Conservation (phyloP, 2,329 filamentous ascomycete species). For the Talaromyces sp. region DNA sequence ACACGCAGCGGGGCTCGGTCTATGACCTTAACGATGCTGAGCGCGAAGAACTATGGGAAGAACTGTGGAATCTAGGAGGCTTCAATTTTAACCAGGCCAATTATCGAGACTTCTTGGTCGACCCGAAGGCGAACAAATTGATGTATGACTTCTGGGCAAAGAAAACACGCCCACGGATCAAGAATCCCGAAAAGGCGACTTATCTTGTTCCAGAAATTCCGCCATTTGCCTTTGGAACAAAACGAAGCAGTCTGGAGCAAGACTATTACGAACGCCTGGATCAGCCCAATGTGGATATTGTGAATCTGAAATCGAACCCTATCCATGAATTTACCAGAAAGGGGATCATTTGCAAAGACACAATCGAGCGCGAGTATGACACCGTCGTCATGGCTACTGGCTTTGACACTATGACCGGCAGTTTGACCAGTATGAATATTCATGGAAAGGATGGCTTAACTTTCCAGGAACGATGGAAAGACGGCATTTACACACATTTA, state of each 20-base stretch:
- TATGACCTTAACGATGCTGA: conserved; percentile 29
- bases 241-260: conserved; percentile 45
- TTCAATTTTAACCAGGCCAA: conserved; percentile 51
- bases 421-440: conserved; percentile 2
- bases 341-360: conserved; percentile 22
- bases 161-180: conserved; percentile 47
- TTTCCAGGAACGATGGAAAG: conserved; percentile 1
- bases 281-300: conserved; percentile 40
- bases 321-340: conserved; percentile 36
- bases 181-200: conserved; percentile 45
- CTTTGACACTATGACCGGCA: conserved; percentile 25
- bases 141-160: conserved; percentile 53
- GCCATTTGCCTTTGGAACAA: conserved; percentile 53
- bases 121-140: conserved; percentile 47
- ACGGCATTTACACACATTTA: neutral
- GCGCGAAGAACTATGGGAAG: conserved; percentile 46
- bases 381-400: conserved; percentile 35
- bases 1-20: neutral
- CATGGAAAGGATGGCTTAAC: neutral
- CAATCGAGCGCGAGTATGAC: conserved; percentile 14
- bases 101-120: conserved; percentile 50
- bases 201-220: conserved; percentile 49
- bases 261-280: conserved; percentile 48
- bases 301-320: conserved; percentile 40
- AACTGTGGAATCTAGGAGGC: conserved; percentile 47